Conservation (phyloP, 192 early-diverging fungal species). For the Coemansia sp. region DNA sequence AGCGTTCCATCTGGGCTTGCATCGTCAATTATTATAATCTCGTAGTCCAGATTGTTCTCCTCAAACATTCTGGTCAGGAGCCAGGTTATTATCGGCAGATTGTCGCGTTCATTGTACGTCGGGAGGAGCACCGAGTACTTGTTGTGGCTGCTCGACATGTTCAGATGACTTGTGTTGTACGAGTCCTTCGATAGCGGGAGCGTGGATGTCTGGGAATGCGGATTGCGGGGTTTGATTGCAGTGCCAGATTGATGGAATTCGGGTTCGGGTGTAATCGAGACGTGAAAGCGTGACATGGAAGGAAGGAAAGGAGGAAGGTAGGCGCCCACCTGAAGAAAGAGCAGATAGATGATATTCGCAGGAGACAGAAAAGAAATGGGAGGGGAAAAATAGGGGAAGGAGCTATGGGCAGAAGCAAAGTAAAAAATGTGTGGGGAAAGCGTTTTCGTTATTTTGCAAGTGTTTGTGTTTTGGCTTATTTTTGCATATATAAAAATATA, state of each 20-base stretch:
- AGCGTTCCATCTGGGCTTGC: slow-evolving; percentile 93
- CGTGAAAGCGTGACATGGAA: slow-evolving; percentile 53
- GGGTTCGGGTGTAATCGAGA: slow-evolving; percentile 52
- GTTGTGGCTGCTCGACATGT: slow-evolving; percentile 49
- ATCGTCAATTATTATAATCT: slow-evolving; percentile 97
- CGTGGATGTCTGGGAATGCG: slow-evolving; percentile 21
- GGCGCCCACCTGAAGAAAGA: background rate
- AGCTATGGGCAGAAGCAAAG: background rate
- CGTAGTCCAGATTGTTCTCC: slow-evolving; percentile 85
- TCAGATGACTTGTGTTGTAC: slow-evolving; percentile 14
- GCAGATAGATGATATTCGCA: background rate
- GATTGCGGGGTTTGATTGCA: slow-evolving; percentile 9
- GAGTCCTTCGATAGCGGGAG: slow-evolving; percentile 27
- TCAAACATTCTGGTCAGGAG: slow-evolving; percentile 84
- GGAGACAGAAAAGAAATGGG: background rate
- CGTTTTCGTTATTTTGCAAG: too few species aligned
- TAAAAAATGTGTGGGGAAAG: too few species aligned
- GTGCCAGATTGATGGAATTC: slow-evolving; percentile 39
- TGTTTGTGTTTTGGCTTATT: too few species aligned
- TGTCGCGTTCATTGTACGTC: slow-evolving; percentile 97
- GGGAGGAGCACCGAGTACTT: slow-evolving; percentile 93
- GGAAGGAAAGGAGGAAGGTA: background rate
- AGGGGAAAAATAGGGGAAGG: background rate
- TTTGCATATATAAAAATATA: too few species aligned
- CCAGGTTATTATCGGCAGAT: slow-evolving; percentile 95